Conservation (phyloP, 768 basidiomycete genomes). For the Pholiota microspora region DNA sequence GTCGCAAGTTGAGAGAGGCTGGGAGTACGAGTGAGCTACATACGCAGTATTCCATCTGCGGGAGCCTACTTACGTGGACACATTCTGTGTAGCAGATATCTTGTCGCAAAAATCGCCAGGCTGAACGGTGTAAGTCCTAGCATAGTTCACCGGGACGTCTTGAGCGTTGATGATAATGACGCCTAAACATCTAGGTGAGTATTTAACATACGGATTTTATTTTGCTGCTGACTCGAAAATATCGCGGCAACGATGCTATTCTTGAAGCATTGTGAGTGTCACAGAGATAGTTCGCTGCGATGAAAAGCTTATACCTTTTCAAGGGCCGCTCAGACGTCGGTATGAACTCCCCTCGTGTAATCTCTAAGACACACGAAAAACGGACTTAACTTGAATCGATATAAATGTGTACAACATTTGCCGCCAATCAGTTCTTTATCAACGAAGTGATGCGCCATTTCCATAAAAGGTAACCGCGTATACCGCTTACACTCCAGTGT, state of each 20-base stretch:
- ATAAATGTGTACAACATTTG: neutral
- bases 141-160: constrained; percentile 28
- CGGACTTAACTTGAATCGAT: neutral
- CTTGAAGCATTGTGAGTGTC: too few relatives aligned
- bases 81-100: constrained; percentile 43
- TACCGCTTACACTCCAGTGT: too few relatives aligned
- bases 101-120: constrained; percentile 50
- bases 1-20: too few relatives aligned
- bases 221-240: too few relatives aligned
- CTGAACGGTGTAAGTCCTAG: constrained; percentile 46
- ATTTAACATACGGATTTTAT: too few relatives aligned
- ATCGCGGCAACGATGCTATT: too few relatives aligned
- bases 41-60: too few relatives aligned
- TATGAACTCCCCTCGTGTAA: neutral
- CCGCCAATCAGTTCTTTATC: neutral
- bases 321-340: too few relatives aligned
- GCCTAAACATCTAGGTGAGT: too few relatives aligned
- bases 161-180: neutral
- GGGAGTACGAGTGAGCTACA: too few relatives aligned
- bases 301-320: too few relatives aligned
- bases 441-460: neutral
- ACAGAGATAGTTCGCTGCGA: too few relatives aligned
- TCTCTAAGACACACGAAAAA: neutral
- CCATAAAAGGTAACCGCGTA: neutral
- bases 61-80: constrained; percentile 35